Conservation (phyloP, 352 stramenopile genomes). For the Stephanocyclus meneghinianus region DNA sequence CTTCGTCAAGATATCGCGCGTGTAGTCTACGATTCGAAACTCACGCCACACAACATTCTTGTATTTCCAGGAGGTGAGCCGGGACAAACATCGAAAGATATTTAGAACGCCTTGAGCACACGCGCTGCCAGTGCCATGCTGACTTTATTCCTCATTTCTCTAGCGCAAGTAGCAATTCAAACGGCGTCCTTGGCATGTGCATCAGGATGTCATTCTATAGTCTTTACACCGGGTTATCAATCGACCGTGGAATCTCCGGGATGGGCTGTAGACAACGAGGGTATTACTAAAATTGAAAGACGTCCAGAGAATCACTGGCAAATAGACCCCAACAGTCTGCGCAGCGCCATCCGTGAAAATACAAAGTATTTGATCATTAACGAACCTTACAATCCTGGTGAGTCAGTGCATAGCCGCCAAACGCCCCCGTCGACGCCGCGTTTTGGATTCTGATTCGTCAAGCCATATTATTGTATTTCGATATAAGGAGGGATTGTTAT, state of each 20-base stretch:
- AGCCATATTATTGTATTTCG: neutral
- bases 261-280: slow-evolving; percentile 39
- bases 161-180: slow-evolving; percentile 75
- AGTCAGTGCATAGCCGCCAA: neutral
- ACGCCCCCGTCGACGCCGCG: neutral
- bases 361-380: slow-evolving; percentile 77
- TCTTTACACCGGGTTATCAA: slow-evolving; percentile 79
- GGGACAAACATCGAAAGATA: neutral
- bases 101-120: neutral
- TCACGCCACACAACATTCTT: slow-evolving; percentile 60
- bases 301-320: slow-evolving; percentile 66
- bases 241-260: slow-evolving; percentile 61
- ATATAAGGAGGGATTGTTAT: slow-evolving; percentile 62
- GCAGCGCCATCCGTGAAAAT: slow-evolving; percentile 56
- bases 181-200: slow-evolving; percentile 60
- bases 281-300: slow-evolving; percentile 58
- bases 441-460: neutral
- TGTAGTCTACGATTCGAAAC: slow-evolving; percentile 55
- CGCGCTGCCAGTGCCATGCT: no score
- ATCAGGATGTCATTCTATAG: slow-evolving; percentile 63
- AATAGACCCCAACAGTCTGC: slow-evolving; percentile 56
- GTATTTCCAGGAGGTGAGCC: slow-evolving; percentile 63
- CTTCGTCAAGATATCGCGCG: slow-evolving; percentile 64
- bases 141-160: neutral
- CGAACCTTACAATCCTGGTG: slow-evolving; percentile 75